Conservation (phyloP, 1,139 yeast species). For the Lipomyces yarrowii region DNA sequence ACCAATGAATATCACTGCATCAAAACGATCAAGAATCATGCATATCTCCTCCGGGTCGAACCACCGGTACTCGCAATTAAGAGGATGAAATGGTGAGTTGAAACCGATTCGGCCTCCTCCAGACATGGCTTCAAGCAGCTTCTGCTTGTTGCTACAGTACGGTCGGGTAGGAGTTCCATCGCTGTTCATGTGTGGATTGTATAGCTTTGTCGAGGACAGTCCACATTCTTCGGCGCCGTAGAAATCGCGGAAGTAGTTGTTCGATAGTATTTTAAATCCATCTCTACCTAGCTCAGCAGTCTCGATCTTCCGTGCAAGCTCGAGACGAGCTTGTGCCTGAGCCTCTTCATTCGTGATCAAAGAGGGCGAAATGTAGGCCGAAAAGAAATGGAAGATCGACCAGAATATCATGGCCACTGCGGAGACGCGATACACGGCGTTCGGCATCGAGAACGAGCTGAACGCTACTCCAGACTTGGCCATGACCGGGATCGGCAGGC, state of each 20-base stretch:
- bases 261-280: conserved; percentile 22
- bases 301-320: conserved; percentile 21
- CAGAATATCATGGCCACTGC: conserved; percentile 20
- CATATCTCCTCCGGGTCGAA: conserved; percentile 30
- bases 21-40: conserved; percentile 31
- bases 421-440: conserved; percentile 27
- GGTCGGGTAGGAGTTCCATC: conserved; percentile 27
- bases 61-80: conserved; percentile 31
- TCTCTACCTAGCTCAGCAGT: conserved; percentile 19
- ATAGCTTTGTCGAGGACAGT: conserved; percentile 18
- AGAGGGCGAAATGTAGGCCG: conserved; percentile 7
- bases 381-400: conserved; percentile 22
- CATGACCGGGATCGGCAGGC: conserved; percentile 17
- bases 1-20: conserved; percentile 28
- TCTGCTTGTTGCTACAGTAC: conserved; percentile 22
- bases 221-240: conserved; percentile 31
- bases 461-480: conserved; percentile 22
- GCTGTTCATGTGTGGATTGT: conserved; percentile 26
- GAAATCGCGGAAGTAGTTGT: conserved; percentile 24
- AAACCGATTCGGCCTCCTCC: conserved; percentile 32
- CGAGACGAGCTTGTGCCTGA: conserved; percentile 25
- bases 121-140: conserved; percentile 26
- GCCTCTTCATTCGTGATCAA: conserved; percentile 24
- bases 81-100: conserved; percentile 30
- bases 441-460: conserved; percentile 20